These are phyloP conservation scores for Aspergillus versicolor DNA, from an alignment of 2,329 filamentous ascomycete species.

Conservation along the genomic window DNA sequence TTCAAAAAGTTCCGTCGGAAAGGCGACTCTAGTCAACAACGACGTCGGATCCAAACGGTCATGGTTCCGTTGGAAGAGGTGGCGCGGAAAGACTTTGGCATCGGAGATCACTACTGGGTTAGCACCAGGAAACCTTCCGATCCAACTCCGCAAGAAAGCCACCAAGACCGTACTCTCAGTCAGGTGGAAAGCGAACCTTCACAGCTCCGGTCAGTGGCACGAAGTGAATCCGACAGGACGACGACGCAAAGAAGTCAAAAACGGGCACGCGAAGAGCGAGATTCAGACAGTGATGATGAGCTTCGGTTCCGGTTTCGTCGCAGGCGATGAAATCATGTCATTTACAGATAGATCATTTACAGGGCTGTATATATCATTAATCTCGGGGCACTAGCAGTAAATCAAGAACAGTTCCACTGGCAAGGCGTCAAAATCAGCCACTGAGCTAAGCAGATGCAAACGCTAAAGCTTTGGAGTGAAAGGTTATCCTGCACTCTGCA, in stretches of 20 bases:
- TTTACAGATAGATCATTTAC: conserved; percentile 6
- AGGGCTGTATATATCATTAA: background rate
- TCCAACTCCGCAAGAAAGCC: conserved; percentile 22
- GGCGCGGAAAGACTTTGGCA: conserved; percentile 68
- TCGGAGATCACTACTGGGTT: conserved; percentile 75
- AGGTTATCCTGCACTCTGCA: conserved; percentile 1
- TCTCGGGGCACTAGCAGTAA: background rate
- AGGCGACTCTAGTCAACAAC: conserved; percentile 32
- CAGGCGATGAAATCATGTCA: conserved; percentile 32
- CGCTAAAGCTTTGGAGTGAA: background rate
- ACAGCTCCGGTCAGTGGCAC: conserved; percentile 17
- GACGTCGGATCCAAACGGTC: conserved; percentile 52
- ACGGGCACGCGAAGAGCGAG: conserved; percentile 37
- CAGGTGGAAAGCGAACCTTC: conserved; percentile 10
- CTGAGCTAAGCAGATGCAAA: background rate
- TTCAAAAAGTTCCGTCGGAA: conserved; percentile 76
- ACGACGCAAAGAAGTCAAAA: conserved; percentile 27
- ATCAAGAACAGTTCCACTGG: background rate
- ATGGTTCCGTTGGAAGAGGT: conserved; percentile 73
- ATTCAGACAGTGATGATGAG: conserved; percentile 59
- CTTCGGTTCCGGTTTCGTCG: conserved; percentile 56
- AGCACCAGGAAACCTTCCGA: conserved; percentile 34
- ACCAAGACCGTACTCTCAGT: conserved; percentile 11
- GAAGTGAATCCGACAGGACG: conserved; percentile 21
- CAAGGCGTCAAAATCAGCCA: background rate